phyloP scores from a whole-genome alignment of 306 rosid species.

The Begonia fuchsioides region DNA sequence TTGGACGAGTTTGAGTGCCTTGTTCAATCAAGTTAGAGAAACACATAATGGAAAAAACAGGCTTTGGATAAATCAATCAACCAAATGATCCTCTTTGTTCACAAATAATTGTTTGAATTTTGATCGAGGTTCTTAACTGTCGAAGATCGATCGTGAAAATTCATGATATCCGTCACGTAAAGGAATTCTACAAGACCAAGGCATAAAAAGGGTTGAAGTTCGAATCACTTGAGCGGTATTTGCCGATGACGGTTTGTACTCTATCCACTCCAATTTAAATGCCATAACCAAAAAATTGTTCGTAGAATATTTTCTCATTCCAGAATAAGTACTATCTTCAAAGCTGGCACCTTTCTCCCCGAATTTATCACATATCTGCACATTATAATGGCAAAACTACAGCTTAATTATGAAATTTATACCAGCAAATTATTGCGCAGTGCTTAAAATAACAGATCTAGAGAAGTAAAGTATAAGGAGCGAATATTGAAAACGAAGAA shows the following conservation, averaged over 20 bases:
- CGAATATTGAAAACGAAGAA: no score
- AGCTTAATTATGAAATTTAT: no score
- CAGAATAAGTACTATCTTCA: slow-evolving; percentile 17
- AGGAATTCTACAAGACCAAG: slow-evolving; percentile 91
- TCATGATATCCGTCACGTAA: slow-evolving; percentile 69
- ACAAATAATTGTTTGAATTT: no score
- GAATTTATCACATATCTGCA: not conserved
- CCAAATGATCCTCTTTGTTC: slow-evolving; percentile 15
- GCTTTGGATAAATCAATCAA: slow-evolving; percentile 32
- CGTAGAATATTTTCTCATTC: slow-evolving; percentile 16
- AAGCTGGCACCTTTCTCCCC: slow-evolving; percentile 19
- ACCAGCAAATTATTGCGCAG: not conserved
- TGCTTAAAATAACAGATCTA: no score
- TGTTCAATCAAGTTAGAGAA: slow-evolving; percentile 26
- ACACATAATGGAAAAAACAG: slow-evolving; percentile 44
- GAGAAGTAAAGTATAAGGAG: no score
- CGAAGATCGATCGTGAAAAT: slow-evolving; percentile 24
- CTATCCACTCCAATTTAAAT: slow-evolving; percentile 63
- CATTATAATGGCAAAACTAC: not conserved
- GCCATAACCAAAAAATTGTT: slow-evolving; percentile 63
- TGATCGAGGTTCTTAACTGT: slow-evolving; percentile 7
- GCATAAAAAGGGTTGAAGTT: slow-evolving; percentile 57
- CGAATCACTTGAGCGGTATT: slow-evolving; percentile 65
- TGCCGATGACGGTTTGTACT: slow-evolving; percentile 50
- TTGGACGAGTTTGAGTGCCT: slow-evolving; percentile 22